Evolutionary conservation across 2,329 filamentous ascomycete species (phyloP), one percentile per base, ranked within the genome.

Genomic region (Didymella glomerata): DNA sequence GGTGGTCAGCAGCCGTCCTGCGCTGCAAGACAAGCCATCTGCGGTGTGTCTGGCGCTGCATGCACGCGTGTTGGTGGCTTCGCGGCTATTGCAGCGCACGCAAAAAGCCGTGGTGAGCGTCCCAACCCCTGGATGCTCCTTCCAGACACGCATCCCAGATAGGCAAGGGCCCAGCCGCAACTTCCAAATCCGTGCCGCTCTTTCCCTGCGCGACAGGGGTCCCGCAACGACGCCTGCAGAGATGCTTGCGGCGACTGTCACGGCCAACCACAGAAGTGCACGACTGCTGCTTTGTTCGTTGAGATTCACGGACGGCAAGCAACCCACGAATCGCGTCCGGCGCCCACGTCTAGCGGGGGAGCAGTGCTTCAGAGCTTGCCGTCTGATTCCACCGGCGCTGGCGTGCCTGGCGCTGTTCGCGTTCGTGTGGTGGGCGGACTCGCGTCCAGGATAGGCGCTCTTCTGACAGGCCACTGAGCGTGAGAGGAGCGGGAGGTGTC

Each of bases 161-260:
- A 47, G 63, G 67, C 34, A 62, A 62, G 56, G 46, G 30, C 57
- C 48, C 48, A 56, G 50, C 45, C 52, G 56, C 61, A 59, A 60
- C 60, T 67, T 65, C 68, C 67, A 42, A 64, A 67, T 62, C 32
- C 59, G 61, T 59, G 48, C 63, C 57, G 48, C 52, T 50, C 40
- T 50, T 46, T 52, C 56, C 60, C 41, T 44, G 41, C 22, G 41
- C 20, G 38, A 41, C 38, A 41, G 20, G 38, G 38, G n/a, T 41
- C 41, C 13, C 4, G 16, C 22, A 44, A 13, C 11, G 40, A 16
- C 25, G 40, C 22, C 14, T 48, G 47, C 20, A 36, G 34, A 20
- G 24, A 34, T 52, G 52, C 18, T 55, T 48, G 52, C 57, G 24
- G 49, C 20, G 28, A 48, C 30, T 20, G 42, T 16, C 14, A 36